Conservation (phyloP, 257 asterid genomes). For the Ligustrum vulgare region DNA sequence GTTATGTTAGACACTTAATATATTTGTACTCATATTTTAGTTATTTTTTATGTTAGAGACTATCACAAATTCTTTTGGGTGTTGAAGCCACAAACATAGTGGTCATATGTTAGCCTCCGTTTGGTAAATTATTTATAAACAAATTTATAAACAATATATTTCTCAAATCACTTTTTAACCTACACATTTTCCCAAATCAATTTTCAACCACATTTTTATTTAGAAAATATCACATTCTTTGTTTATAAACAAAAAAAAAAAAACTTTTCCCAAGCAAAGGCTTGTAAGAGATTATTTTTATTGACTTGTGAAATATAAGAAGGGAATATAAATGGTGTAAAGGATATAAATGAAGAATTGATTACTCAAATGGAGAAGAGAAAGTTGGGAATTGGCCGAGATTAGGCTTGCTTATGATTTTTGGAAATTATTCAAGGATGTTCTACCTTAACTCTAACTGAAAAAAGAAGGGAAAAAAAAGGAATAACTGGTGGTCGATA, state of each 20-base stretch:
- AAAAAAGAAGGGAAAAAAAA: no score
- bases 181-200: no score
- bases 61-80: not conserved
- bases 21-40: not conserved
- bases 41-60: not conserved
- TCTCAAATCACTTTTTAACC: no score
- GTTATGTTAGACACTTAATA: not conserved
- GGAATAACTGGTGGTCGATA: no score
- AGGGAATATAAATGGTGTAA: not conserved
- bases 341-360: not conserved
- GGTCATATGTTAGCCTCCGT: not conserved
- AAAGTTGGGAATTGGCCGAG: not conserved
- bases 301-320: not conserved
- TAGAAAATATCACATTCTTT: no score
- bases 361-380: not conserved
- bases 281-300: not conserved
- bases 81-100: not conserved
- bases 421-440: not conserved
- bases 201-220: no score
- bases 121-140: no score
- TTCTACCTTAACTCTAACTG: not conserved
- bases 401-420: not conserved
- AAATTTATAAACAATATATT: no score
- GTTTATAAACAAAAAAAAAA: no score
- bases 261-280: no score